A percentile compares a stretch with the other conserved stretches of the same genome.
Conservation (phyloP, 805 yeast genomes). For the Kuraishia ogatae region DNA sequence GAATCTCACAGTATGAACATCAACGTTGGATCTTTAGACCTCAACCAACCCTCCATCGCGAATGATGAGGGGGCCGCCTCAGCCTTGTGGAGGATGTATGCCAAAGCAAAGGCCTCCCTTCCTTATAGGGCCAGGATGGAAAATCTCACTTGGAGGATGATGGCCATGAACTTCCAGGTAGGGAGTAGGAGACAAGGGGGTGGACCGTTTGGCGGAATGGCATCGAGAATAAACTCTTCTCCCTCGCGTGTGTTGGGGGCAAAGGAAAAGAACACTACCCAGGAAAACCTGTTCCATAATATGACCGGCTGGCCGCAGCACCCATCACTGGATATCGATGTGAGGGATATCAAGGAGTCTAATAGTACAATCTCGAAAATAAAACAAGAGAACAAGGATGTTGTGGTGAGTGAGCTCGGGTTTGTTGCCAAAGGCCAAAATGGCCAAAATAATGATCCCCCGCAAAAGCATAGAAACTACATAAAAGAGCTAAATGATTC, state of each 20-base stretch:
- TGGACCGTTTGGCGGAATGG: neutral
- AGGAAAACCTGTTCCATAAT: slow-evolving; percentile 7
- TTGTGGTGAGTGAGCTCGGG: neutral
- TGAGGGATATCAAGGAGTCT: neutral
- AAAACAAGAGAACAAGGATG: neutral
- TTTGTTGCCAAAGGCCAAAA: neutral
- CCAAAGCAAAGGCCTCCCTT: slow-evolving; percentile 62
- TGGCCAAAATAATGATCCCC: slow-evolving; percentile 1
- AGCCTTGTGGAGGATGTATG: slow-evolving; percentile 75
- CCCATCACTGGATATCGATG: slow-evolving; percentile 19
- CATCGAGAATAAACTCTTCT: neutral
- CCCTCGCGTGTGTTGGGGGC: neutral
- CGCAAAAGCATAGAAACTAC: slow-evolving; percentile 2
- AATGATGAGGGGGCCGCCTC: slow-evolving; percentile 33
- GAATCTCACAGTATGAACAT: neutral
- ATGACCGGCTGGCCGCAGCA: slow-evolving; percentile 24
- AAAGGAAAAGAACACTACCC: neutral
- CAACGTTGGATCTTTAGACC: neutral
- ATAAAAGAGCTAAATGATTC: neutral
- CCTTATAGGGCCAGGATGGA: slow-evolving; percentile 76
- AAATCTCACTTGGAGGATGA: slow-evolving; percentile 82
- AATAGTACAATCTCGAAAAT: slow-evolving; percentile 1
- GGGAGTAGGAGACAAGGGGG: neutral
- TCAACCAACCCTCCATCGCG: neutral
- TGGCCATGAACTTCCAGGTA: slow-evolving; percentile 39